phyloP scores from a whole-genome alignment of 169 alveolate genomes.

The Eimeria brunetti region DNA sequence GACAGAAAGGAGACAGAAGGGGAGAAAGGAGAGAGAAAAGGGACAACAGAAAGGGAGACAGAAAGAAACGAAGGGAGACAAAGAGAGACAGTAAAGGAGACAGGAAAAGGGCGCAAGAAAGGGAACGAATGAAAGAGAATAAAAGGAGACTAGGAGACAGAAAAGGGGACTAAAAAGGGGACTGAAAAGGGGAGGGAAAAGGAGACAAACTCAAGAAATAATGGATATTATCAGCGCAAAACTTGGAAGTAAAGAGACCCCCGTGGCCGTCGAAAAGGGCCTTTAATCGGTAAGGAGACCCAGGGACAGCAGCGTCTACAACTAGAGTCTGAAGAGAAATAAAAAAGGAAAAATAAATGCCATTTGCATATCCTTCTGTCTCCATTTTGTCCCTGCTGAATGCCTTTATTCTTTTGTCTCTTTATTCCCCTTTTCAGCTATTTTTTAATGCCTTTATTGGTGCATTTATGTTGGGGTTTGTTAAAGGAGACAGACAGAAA shows the following conservation, averaged over 20 bases:
- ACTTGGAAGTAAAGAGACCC: slow-evolving; percentile 18
- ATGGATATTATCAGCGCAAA: not conserved
- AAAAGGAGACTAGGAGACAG: not conserved
- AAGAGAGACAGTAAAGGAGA: not conserved
- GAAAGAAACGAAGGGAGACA: not conserved
- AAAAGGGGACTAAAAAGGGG: not conserved
- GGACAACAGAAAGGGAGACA: not conserved
- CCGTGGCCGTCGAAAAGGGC: slow-evolving; percentile 27
- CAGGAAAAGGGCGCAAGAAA: not conserved
- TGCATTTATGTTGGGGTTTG: too few species aligned
- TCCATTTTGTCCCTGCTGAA: too few species aligned
- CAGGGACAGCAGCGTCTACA: not conserved
- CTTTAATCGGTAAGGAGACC: not conserved
- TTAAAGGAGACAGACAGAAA: too few species aligned
- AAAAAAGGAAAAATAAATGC: too few species aligned
- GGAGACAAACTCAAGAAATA: not conserved
- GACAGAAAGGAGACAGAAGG: not conserved
- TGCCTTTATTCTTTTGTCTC: too few species aligned
- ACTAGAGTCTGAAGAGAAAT: not conserved
- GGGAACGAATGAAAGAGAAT: not conserved
- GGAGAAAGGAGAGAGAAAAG: not conserved
- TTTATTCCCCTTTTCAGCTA: too few species aligned
- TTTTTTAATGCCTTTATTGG: too few species aligned
- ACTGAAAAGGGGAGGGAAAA: not conserved
- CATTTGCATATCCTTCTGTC: too few species aligned